Percentiles rank a stretch among this genome's conserved stretches.
Conservation (phyloP, 1,139 yeast genomes). For the Blastobotrys arbuscula region DNA sequence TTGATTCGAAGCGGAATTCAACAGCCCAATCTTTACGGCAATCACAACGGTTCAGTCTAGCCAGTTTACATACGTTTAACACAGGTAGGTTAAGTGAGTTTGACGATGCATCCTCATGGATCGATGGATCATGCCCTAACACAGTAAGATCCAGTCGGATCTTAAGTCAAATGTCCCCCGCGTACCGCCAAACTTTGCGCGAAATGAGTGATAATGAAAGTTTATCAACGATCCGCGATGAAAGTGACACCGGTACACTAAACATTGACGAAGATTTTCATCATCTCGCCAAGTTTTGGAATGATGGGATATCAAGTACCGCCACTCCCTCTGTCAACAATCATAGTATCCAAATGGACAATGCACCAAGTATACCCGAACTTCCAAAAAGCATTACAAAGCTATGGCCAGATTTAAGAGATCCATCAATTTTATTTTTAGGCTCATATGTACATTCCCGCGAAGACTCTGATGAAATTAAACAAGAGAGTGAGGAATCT, state of each 20-base stretch:
- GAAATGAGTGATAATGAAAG: not conserved
- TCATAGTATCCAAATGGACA: not conserved
- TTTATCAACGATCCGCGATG: conserved; percentile 6
- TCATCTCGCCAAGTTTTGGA: conserved; percentile 31
- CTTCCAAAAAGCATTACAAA: conserved; percentile 1
- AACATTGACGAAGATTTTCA: conserved; percentile 30
- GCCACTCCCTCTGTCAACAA: not conserved
- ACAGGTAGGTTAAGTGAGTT: not conserved
- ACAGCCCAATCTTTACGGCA: not conserved
- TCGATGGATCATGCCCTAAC: not conserved
- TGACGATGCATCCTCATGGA: not conserved
- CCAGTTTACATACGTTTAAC: not conserved
- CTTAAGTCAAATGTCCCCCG: not conserved
- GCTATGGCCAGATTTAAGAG: conserved; percentile 22
- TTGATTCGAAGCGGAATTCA: not conserved
- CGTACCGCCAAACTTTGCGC: not conserved
- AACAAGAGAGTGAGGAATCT: conserved; percentile 2
- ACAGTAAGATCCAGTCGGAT: conserved; percentile 2
- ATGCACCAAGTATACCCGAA: not conserved
- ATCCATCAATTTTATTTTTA: conserved; percentile 30
- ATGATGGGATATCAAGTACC: conserved; percentile 19
- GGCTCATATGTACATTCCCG: conserved; percentile 29
- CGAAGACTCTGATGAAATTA: conserved; percentile 13
- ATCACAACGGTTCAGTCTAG: not conserved
- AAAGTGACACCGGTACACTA: conserved; percentile 15